These are phyloP conservation scores for Parmelia sp. DNA, from an alignment of 495 filamentous ascomycete genomes.

Conservation along the genomic window DNA sequence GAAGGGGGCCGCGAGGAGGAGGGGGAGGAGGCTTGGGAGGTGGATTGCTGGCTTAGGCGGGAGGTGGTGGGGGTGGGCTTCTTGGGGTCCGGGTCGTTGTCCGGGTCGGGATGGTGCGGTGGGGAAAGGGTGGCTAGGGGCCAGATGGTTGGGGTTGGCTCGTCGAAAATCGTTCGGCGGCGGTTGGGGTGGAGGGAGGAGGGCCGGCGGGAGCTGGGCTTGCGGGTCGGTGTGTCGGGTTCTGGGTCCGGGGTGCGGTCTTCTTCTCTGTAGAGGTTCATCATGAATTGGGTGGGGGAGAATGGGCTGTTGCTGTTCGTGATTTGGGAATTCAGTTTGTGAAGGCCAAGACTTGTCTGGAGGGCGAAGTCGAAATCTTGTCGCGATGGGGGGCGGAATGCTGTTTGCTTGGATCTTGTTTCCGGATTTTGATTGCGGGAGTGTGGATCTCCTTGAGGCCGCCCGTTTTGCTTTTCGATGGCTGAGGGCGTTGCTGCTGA, in stretches of 20 bases:
- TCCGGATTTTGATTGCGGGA: neutral
- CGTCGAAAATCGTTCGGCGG: conserved; percentile 13
- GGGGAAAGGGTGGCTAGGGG: neutral
- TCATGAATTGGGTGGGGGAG: neutral
- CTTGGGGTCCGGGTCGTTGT: neutral
- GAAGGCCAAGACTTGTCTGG: conserved; percentile 11
- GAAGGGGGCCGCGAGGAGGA: neutral
- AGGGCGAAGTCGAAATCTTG: conserved; percentile 25
- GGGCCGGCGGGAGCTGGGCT: conserved; percentile 6
- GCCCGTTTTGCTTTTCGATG: conserved; percentile 36
- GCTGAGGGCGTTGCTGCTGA: conserved; percentile 31
- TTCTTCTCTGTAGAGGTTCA: conserved; percentile 1
- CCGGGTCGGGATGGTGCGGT: neutral
- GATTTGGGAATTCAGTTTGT: neutral
- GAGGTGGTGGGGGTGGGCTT: neutral
- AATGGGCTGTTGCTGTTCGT: conserved; percentile 5
- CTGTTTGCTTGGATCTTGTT: neutral
- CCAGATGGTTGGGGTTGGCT: neutral
- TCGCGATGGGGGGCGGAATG: conserved; percentile 12
- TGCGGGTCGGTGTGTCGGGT: conserved; percentile 18
- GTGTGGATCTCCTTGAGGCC: neutral
- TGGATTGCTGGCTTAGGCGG: neutral
- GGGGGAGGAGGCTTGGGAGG: neutral
- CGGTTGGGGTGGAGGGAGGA: conserved; percentile 9
- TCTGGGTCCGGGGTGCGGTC: conserved; percentile 4